Conservation (phyloP, 2,329 filamentous ascomycete genomes). For the Hymenoscyphus linearis region DNA sequence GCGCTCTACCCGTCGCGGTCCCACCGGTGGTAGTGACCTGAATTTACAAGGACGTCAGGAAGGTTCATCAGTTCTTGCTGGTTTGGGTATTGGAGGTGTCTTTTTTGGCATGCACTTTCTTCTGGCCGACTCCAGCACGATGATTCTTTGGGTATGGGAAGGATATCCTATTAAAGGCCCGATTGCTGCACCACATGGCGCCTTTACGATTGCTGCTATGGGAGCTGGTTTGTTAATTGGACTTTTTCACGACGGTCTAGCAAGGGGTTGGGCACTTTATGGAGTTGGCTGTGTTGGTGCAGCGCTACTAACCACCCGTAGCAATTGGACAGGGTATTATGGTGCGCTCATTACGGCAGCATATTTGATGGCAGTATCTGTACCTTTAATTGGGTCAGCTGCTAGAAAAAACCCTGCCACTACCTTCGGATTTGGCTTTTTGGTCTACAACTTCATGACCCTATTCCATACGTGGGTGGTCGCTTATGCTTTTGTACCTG, state of each 20-base stretch:
- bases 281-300: conserved; percentile 75
- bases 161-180: conserved; percentile 89
- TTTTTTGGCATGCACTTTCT: conserved; percentile 89
- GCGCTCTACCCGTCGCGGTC: conserved; percentile 64
- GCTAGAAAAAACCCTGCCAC: conserved; percentile 69
- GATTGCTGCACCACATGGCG: conserved; percentile 82
- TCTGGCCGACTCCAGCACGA: conserved; percentile 94
- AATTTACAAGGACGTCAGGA: conserved; percentile 50
- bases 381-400: conserved; percentile 70
- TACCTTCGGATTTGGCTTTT: conserved; percentile 83
- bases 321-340: conserved; percentile 85
- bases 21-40: conserved; percentile 36
- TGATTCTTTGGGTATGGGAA: conserved; percentile 98
- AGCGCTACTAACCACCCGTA: conserved; percentile 67
- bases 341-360: conserved; percentile 70
- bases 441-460: conserved; percentile 88
- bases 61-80: conserved; percentile 66
- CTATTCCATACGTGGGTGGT: conserved; percentile 99
- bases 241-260: conserved; percentile 64
- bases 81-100: conserved; percentile 73
- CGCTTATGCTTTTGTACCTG: conserved; percentile 95
- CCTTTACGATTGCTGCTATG: conserved; percentile 83
- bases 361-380: conserved; percentile 76
- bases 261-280: conserved; percentile 74
- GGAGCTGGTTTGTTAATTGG: conserved; percentile 71